Evolutionary conservation across 768 basidiomycete genomes (phyloP).

Genomic region (Lanmaoa pseudosensibilis): DNA sequence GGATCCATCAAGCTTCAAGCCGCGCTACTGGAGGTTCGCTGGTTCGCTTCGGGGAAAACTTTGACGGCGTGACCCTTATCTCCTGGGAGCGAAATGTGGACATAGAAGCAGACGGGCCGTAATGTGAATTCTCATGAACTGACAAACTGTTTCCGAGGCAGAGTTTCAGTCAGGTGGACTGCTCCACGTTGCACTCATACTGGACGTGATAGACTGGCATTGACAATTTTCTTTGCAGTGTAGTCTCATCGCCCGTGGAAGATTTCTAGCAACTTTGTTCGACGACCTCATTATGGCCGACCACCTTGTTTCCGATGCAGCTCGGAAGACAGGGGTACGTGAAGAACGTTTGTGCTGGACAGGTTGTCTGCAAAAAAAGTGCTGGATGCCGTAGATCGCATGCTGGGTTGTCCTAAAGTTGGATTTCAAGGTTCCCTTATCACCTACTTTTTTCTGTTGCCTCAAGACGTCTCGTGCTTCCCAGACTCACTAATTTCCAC

Average conservation of each 20-base stretch:
- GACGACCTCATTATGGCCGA: neutral
- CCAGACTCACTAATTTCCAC: neutral
- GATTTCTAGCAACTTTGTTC: neutral
- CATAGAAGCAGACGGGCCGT: neutral
- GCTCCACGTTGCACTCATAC: neutral
- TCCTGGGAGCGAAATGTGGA: slow-evolving; percentile 1
- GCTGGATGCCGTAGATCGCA: neutral
- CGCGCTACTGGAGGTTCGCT: no score
- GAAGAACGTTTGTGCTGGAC: neutral
- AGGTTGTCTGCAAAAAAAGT: neutral
- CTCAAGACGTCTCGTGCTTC: neutral
- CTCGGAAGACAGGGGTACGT: neutral
- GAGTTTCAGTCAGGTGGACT: neutral
- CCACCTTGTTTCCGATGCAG: neutral
- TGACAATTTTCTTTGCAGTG: neutral
- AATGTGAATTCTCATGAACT: neutral
- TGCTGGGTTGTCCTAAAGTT: slow-evolving; percentile 1
- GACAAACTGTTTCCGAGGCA: neutral
- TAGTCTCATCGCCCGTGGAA: neutral
- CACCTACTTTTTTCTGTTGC: neutral
- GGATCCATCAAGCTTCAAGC: no score
- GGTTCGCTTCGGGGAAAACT: no score
- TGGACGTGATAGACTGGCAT: neutral
- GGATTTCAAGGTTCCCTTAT: neutral
- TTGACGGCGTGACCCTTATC: slow-evolving; percentile 1